These are phyloP conservation scores for Quercus berberidifolia DNA, from an alignment of 306 rosid species.

Conservation along the genomic window DNA sequence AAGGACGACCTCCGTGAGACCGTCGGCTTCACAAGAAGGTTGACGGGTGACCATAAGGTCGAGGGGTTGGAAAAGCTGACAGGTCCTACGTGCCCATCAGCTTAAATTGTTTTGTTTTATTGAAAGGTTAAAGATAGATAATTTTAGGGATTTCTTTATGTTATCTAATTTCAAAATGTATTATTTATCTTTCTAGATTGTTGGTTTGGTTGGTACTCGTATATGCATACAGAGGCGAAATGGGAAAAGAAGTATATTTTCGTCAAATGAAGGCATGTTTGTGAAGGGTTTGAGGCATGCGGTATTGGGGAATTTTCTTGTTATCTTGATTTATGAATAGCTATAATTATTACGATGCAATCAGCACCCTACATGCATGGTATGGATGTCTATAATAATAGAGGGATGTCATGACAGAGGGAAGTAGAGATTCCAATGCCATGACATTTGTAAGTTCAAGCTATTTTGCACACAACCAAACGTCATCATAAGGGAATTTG, in stretches of 20 bases:
- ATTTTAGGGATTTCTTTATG: conserved; percentile 17
- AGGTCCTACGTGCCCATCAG: too few relatives aligned
- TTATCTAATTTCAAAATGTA: conserved; percentile 20
- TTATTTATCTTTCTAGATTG: conserved; percentile 46
- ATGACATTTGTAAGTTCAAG: too few relatives aligned
- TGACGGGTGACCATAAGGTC: too few relatives aligned
- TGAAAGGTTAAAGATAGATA: not conserved
- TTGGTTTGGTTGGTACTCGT: conserved; percentile 70
- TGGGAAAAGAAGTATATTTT: conserved; percentile 67
- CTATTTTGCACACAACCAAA: not conserved
- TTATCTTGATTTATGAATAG: conserved; percentile 4
- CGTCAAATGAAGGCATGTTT: conserved; percentile 57
- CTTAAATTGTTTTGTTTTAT: not conserved
- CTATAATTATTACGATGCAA: not conserved
- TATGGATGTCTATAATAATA: too few relatives aligned
- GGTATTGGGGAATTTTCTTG: conserved; percentile 41
- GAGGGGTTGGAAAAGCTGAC: too few relatives aligned
- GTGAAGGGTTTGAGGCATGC: conserved; percentile 68
- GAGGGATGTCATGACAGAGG: too few relatives aligned
- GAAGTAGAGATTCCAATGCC: too few relatives aligned
- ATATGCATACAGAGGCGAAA: conserved; percentile 82
- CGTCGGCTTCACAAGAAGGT: too few relatives aligned
- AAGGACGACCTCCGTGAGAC: too few relatives aligned
- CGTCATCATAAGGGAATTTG: too few relatives aligned
- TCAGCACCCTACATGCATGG: too few relatives aligned